Percentiles rank a stretch among this genome's conserved stretches.
Conservation (phyloP, 257 asterid genomes). For the Nemophila menziesii region DNA sequence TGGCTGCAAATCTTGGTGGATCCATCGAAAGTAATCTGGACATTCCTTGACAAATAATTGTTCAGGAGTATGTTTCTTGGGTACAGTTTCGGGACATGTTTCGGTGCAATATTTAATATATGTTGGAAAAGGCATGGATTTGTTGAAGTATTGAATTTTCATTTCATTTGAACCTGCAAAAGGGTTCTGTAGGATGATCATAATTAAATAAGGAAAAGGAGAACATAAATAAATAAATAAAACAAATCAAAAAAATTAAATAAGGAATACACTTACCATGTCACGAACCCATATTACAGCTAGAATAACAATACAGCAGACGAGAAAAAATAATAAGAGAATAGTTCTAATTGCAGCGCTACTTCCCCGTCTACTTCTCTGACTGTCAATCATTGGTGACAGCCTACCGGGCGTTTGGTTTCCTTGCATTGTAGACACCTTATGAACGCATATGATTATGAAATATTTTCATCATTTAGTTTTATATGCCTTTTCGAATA, state of each 20-base stretch:
- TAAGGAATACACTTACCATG: conserved; percentile 25
- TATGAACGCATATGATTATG: too few relatives aligned
- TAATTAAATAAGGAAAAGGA: not conserved
- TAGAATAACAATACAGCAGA: conserved; percentile 24
- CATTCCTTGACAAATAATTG: conserved; percentile 23
- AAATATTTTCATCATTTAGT: too few relatives aligned
- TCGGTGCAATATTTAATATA: conserved; percentile 38
- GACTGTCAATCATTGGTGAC: conserved; percentile 23
- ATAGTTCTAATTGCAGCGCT: conserved; percentile 26
- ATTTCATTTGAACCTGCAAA: conserved; percentile 22
- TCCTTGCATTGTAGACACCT: too few relatives aligned
- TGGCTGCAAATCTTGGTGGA: conserved; percentile 70
- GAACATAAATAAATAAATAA: not conserved
- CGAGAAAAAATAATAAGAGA: conserved; percentile 22
- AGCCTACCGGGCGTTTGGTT: too few relatives aligned
- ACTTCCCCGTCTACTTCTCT: too few relatives aligned
- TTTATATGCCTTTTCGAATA: too few relatives aligned
- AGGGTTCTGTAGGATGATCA: conserved; percentile 26
- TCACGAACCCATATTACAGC: conserved; percentile 44
- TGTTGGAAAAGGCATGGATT: conserved; percentile 21
- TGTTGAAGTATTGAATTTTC: conserved; percentile 13
- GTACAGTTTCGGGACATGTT: conserved; percentile 33
- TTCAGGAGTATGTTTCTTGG: not conserved
- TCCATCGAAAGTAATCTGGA: conserved; percentile 75
- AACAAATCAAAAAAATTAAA: not conserved